A percentile compares a stretch with the other conserved stretches of the same genome.
These are phyloP conservation scores for Rhynchospora breviuscula DNA, from an alignment of 176 grass and related monocot species.

Conservation along the genomic window DNA sequence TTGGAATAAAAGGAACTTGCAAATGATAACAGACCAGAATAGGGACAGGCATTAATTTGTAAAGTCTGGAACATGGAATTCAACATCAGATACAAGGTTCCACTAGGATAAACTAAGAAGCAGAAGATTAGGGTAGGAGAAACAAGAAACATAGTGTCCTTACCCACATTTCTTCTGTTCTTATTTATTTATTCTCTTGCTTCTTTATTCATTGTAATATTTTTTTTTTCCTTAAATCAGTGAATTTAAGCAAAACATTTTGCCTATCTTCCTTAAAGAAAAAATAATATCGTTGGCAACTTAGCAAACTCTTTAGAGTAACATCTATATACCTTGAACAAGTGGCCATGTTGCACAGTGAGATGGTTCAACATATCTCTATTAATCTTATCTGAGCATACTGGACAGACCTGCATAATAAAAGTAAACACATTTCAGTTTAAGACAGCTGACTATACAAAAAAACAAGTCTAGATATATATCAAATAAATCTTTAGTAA, in stretches of 20 bases:
- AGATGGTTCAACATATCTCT: conserved; percentile 97
- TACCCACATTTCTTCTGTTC: too few species aligned
- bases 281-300: background rate
- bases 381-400: conserved; percentile 83
- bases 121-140: too few species aligned
- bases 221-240: background rate
- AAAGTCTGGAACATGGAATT: too few species aligned
- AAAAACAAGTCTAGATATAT: background rate
- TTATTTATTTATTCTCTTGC: too few species aligned
- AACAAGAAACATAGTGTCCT: too few species aligned
- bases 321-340: conserved; percentile 66
- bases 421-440: conserved; percentile 6
- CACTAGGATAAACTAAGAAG: too few species aligned
- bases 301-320: background rate
- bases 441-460: background rate
- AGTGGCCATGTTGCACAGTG: conserved; percentile 76
- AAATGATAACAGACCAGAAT: background rate
- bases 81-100: too few species aligned
- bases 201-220: too few species aligned
- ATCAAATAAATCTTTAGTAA: background rate
- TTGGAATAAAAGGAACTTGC: background rate
- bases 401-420: conserved; percentile 64
- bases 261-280: background rate
- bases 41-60: too few species aligned
- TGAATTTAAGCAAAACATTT: background rate